Percentiles rank a stretch among this genome's conserved stretches.
Evolutionary conservation across 2,329 filamentous ascomycete species (phyloP).

Genomic region (Didymella segeticola): DNA sequence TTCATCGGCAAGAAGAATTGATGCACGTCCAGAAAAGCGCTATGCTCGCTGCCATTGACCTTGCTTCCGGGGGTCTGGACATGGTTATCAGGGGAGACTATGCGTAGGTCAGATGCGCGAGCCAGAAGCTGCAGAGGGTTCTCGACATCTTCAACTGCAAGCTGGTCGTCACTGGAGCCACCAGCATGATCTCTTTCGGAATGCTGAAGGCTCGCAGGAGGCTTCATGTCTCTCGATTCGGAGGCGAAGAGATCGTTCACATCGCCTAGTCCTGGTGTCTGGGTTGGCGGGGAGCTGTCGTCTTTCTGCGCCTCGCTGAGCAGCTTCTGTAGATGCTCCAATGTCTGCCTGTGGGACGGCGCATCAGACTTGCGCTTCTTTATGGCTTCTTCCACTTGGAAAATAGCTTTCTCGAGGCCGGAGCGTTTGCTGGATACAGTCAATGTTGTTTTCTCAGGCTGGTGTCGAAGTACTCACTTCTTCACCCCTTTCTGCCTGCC

Average conservation of each 20-base stretch:
- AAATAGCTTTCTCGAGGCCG: slow-evolving; percentile 75
- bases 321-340: slow-evolving; percentile 56
- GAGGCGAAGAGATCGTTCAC: slow-evolving; percentile 13
- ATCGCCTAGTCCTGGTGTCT: background rate
- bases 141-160: slow-evolving; percentile 72
- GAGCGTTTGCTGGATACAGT: slow-evolving; percentile 68
- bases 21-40: slow-evolving; percentile 60
- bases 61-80: slow-evolving; percentile 39
- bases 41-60: slow-evolving; percentile 41
- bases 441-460: background rate
- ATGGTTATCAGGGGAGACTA: slow-evolving; percentile 39
- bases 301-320: slow-evolving; percentile 56
- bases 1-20: slow-evolving; percentile 72
- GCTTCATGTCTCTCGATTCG: slow-evolving; percentile 11
- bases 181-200: slow-evolving; percentile 35
- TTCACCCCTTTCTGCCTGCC: slow-evolving; percentile 78
- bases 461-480: slow-evolving; percentile 60
- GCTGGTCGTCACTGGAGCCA: slow-evolving; percentile 48
- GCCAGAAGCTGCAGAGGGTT: slow-evolving; percentile 77
- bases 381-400: slow-evolving; percentile 73
- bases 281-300: slow-evolving; percentile 6
- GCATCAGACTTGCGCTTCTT: slow-evolving; percentile 42
- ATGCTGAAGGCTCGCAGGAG: slow-evolving; percentile 21
- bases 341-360: slow-evolving; percentile 29
- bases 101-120: slow-evolving; percentile 63